Base-by-base conservation (phyloP, 768 basidiomycete genomes). In the Podaxis rugospora region DNA sequence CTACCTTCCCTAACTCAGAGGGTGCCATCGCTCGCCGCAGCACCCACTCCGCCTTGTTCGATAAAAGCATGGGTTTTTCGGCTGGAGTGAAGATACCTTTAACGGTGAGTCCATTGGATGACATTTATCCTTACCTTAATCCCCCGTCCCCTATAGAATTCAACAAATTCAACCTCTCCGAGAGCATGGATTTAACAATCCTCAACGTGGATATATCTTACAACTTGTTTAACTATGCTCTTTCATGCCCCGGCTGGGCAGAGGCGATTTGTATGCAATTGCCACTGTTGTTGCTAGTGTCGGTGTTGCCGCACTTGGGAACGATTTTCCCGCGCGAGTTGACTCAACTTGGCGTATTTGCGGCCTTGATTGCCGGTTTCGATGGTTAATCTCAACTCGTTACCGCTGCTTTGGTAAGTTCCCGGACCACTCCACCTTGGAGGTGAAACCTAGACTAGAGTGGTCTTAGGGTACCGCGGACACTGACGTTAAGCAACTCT, bases 101-200 rank as follows among this genome's bases (percentile, higher is more conserved):
- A 18, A 37, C 6, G 11, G 3, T n/a, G 5, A 47, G 66, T 4
- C 62, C 67, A 4, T 35, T 57, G 10, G 60, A 64, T 32, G 63
- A 68, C 2, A 70, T 76, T 46, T 68, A 74, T 3, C 77, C 56
- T 73, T 16, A 78, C 51, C 77, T 77, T 3, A 13, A 47, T 11
- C 46, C 1, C 21, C 10, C 2, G 5, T 40, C 40, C 6, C 23
- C 39, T 18, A 23, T 13, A 56, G 35, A 37, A 7, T 68, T 68
- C 53, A 68, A 68, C 51, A 53, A 36, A 35, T 65, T 68, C 37
- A 47, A 47, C 18, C 46, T 47, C 21, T 63, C 68, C 36, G 51
- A 68, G 28, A 65, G 62, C 16, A 64, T 1, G 18, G 46, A 47
- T 23, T 65, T 56, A 55, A 40, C 54, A 14, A 52, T 70, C 28